phyloP scores from a whole-genome alignment of 2,329 filamentous ascomycete species.

The Pseudovirgaria hyperparasitica region DNA sequence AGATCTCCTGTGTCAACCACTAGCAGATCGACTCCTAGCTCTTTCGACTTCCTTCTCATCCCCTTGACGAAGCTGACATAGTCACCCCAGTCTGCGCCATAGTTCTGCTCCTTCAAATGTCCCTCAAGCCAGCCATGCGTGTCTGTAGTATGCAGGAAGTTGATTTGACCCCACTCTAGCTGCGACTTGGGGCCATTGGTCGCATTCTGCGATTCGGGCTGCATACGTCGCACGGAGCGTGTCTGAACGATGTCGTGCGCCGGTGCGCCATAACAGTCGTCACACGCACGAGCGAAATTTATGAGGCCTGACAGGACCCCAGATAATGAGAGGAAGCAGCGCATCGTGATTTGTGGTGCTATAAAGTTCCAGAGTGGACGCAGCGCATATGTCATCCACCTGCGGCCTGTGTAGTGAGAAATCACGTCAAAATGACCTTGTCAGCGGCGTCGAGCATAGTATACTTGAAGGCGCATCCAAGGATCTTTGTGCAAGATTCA shows the following conservation, averaged over 20 bases:
- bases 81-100: slow-evolving; percentile 55
- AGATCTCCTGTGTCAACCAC: slow-evolving; percentile 52
- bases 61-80: slow-evolving; percentile 47
- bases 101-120: slow-evolving; percentile 49
- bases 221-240: slow-evolving; percentile 29
- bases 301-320: too few species aligned
- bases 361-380: too few species aligned
- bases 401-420: too few species aligned
- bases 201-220: slow-evolving; percentile 30
- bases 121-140: slow-evolving; percentile 50
- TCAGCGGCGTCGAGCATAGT: too few species aligned
- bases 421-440: too few species aligned
- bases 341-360: too few species aligned
- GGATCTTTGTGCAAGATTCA: too few species aligned
- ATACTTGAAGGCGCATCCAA: too few species aligned
- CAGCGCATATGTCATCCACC: too few species aligned
- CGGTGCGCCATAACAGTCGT: slow-evolving; percentile 29
- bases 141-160: slow-evolving; percentile 54
- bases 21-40: slow-evolving; percentile 46
- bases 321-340: too few species aligned
- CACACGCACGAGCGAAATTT: slow-evolving; percentile 17
- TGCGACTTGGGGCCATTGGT: slow-evolving; percentile 22
- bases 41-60: slow-evolving; percentile 46
- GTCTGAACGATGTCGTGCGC: slow-evolving; percentile 27
- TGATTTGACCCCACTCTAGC: slow-evolving; percentile 51